These are phyloP conservation scores for Solanum pimpinellifolium DNA, from an alignment of 257 asterid species.

Conservation along the genomic window DNA sequence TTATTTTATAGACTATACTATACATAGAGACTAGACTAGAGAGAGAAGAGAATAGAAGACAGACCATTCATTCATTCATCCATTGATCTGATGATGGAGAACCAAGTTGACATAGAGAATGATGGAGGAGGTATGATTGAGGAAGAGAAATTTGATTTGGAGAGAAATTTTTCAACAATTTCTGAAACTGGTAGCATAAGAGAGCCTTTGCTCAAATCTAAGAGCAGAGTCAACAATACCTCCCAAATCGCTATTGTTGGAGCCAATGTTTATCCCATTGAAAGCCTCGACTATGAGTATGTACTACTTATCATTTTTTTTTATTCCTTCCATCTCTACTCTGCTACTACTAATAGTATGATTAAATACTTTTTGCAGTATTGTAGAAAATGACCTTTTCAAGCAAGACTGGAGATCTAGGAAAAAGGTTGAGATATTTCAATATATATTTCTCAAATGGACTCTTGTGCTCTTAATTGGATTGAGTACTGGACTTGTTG, in stretches of 20 bases:
- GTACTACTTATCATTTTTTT: neutral
- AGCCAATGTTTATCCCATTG: slow-evolving; percentile 56
- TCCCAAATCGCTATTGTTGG: slow-evolving; percentile 83
- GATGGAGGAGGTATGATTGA: slow-evolving; percentile 11
- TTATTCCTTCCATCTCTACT: no score
- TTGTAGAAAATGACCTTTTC: slow-evolving; percentile 76
- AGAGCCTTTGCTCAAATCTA: slow-evolving; percentile 43
- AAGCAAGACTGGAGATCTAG: slow-evolving; percentile 97
- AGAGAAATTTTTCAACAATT: slow-evolving; percentile 24
- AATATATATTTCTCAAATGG: slow-evolving; percentile 84
- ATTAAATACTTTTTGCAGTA: slow-evolving; percentile 33
- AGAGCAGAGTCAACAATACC: slow-evolving; percentile 51
- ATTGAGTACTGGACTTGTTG: slow-evolving; percentile 65
- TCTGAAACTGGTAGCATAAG: neutral
- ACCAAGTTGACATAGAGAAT: slow-evolving; percentile 46
- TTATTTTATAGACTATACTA: no score
- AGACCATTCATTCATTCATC: neutral
- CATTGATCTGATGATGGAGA: neutral
- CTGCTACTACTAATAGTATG: no score
- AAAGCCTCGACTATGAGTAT: slow-evolving; percentile 87
- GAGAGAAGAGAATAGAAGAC: neutral
- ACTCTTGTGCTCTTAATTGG: slow-evolving; percentile 90
- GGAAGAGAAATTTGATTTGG: slow-evolving; percentile 20
- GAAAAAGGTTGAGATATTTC: slow-evolving; percentile 60
- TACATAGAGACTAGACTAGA: neutral